Conservation (phyloP, 148 eudicot species). For the Mesembryanthemum crystallinum region DNA sequence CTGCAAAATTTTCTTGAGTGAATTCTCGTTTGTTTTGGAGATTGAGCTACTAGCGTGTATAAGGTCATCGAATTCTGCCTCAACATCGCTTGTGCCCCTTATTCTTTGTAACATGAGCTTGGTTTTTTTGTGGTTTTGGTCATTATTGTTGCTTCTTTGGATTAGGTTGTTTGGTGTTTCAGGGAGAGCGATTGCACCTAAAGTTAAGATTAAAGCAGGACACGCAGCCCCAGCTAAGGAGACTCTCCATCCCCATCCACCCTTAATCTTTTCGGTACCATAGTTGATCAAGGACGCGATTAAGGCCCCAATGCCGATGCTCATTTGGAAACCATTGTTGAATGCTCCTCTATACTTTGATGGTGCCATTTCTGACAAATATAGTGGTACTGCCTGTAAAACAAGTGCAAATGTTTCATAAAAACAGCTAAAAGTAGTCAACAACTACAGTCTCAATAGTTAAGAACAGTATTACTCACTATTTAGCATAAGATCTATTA, state of each 20-base stretch:
- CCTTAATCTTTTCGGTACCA: conserved; percentile 37
- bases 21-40: not conserved
- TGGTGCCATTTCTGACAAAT: conserved; percentile 74
- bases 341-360: conserved; percentile 55
- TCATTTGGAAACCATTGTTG: conserved; percentile 53
- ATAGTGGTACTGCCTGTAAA: conserved; percentile 56
- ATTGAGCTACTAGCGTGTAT: conserved; percentile 13
- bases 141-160: conserved; percentile 32
- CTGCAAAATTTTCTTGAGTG: conserved; percentile 28
- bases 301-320: conserved; percentile 41
- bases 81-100: conserved; percentile 37
- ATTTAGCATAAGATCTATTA: too few species aligned
- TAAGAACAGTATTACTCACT: too few species aligned
- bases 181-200: conserved; percentile 53
- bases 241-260: conserved; percentile 64
- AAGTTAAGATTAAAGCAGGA: conserved; percentile 43
- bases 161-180: conserved; percentile 69
- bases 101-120: conserved; percentile 39
- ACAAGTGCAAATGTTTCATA: not conserved
- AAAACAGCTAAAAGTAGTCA: too few species aligned
- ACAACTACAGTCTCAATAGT: too few species aligned
- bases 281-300: conserved; percentile 40
- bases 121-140: conserved; percentile 28
- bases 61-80: conserved; percentile 28
- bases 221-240: conserved; percentile 44